Evolutionary conservation across 192 early-diverging fungal species (phyloP).

Genomic region (Phycomyces blakesleeanus): DNA sequence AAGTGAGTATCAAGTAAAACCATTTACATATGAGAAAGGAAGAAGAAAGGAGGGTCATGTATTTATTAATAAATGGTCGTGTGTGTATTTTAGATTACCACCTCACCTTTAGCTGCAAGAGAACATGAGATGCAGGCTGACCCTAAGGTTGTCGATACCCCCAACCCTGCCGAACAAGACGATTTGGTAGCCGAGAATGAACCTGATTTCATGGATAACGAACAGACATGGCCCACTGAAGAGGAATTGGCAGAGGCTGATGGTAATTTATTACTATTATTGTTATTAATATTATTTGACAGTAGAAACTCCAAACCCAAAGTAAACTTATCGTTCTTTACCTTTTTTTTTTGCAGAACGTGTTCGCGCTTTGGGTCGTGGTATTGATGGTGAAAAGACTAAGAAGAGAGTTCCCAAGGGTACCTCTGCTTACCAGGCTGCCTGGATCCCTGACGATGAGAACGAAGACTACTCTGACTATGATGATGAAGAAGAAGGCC

Average conservation of each 20-base stretch:
- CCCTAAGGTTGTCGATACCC: constrained; percentile 57
- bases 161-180: constrained; percentile 70
- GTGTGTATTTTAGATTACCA: constrained; percentile 14
- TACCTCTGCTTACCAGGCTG: constrained; percentile 95
- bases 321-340: not conserved
- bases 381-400: constrained; percentile 30
- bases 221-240: constrained; percentile 99
- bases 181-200: constrained; percentile 82
- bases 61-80: not conserved
- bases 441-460: constrained; percentile 90
- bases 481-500: constrained; percentile 45
- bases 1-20: constrained; percentile 22
- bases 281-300: too few relatives aligned
- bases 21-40: constrained; percentile 10
- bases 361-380: constrained; percentile 25
- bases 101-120: constrained; percentile 1
- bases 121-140: constrained; percentile 34
- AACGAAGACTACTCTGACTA: constrained; percentile 59
- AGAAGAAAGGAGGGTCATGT: not conserved
- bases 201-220: constrained; percentile 83
- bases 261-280: too few relatives aligned
- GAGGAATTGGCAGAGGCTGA: constrained; percentile 87
- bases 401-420: constrained; percentile 87
- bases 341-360: constrained; percentile 8
- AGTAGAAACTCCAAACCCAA: too few relatives aligned